These are phyloP conservation scores for Fistulinella cinereoalba DNA, from an alignment of 1,284 basidiomycete species.

Conservation along the genomic window DNA sequence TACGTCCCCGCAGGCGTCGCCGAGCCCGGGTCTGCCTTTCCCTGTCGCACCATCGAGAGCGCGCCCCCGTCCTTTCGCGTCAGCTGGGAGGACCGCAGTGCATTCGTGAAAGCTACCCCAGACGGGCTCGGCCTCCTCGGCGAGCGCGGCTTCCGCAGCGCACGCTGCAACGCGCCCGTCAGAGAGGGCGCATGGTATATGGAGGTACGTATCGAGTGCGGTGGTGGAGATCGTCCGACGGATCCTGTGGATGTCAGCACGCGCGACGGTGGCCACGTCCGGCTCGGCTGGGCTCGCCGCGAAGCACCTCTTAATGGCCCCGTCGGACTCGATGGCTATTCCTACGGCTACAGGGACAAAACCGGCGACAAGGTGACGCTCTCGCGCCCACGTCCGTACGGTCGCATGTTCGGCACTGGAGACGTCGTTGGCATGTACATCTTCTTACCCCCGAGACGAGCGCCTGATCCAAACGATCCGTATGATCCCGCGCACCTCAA, in stretches of 20 bases:
- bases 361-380: conserved; percentile 89
- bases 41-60: conserved; percentile 79
- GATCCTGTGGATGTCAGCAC: conserved; percentile 43
- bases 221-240: conserved; percentile 59
- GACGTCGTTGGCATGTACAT: conserved; percentile 95
- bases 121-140: conserved; percentile 79
- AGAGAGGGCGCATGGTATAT: conserved; percentile 94
- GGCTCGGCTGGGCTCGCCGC: conserved; percentile 88
- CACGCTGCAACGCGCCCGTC: conserved; percentile 85
- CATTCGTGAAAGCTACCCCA: conserved; percentile 76
- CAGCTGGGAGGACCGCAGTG: conserved; percentile 86
- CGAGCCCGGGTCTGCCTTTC: conserved; percentile 52
- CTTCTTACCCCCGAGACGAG: conserved; percentile 70
- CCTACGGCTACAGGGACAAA: conserved; percentile 89
- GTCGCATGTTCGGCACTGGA: conserved; percentile 71
- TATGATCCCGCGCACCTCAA: conserved; percentile 76
- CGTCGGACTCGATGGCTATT: conserved; percentile 91
- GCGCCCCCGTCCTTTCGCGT: conserved; percentile 64
- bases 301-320: conserved; percentile 93
- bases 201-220: conserved; percentile 81
- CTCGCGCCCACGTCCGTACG: conserved; percentile 79
- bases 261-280: conserved; percentile 76
- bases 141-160: conserved; percentile 88
- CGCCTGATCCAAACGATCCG: conserved; percentile 54
- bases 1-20: conserved; percentile 80